Percentiles rank a stretch among this genome's conserved stretches.
These are phyloP conservation scores for Obelidium mucronatum DNA, from an alignment of 192 early-diverging fungal species.

Conservation along the genomic window DNA sequence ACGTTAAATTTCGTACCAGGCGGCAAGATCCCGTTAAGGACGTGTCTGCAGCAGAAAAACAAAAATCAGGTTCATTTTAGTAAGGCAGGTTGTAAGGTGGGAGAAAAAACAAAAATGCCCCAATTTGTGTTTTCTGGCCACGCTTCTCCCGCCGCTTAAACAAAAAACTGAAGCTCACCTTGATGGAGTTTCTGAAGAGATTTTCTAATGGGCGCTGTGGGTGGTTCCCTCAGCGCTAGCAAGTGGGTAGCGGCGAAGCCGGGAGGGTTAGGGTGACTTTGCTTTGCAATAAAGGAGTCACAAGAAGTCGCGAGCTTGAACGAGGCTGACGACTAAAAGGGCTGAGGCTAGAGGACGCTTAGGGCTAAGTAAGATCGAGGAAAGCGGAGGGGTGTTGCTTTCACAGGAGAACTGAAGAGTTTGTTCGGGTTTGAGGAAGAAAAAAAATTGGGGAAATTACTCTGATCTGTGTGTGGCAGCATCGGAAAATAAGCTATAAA, in stretches of 20 bases:
- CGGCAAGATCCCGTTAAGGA: constrained; percentile 35
- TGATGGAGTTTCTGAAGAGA: constrained; percentile 30
- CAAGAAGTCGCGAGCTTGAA: no score
- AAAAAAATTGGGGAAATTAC: no score
- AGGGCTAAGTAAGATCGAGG: no score
- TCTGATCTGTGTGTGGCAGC: no score
- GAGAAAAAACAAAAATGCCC: neutral
- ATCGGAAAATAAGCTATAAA: no score
- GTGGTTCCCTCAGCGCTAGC: constrained; percentile 32
- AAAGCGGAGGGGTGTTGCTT: no score
- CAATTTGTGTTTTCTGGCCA: neutral
- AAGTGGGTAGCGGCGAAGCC: constrained; percentile 22
- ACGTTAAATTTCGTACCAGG: constrained; percentile 22
- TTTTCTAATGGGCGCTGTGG: constrained; percentile 37
- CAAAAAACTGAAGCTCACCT: constrained; percentile 7
- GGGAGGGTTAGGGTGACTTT: neutral
- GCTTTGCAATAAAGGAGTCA: neutral
- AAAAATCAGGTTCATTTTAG: neutral
- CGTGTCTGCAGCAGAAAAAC: neutral
- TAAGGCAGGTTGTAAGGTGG: neutral
- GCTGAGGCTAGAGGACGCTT: no score
- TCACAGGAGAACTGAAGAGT: no score
- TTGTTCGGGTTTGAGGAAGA: no score
- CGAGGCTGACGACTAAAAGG: no score
- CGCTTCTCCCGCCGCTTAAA: neutral